Conservation (phyloP, 805 yeast genomes). For the Blastobotrys attinorum region DNA sequence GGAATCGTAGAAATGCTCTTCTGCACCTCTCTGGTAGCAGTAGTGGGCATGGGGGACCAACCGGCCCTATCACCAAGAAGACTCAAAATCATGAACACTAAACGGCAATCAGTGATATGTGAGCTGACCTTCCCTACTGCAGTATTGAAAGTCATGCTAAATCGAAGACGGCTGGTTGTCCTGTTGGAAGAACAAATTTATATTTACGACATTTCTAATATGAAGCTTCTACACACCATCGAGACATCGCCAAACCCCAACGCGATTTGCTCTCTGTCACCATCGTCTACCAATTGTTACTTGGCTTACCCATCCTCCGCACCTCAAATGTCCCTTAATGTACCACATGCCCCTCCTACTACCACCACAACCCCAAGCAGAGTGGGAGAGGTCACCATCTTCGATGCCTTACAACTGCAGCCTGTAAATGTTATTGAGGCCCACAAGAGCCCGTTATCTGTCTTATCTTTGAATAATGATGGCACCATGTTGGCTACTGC, state of each 20-base stretch:
- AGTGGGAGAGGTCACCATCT: constrained; percentile 65
- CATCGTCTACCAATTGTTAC: constrained; percentile 40
- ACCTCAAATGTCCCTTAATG: constrained; percentile 18
- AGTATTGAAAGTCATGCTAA: constrained; percentile 65
- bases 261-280: constrained; percentile 32
- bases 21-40: constrained; percentile 76
- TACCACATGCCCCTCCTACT: constrained; percentile 11
- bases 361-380: constrained; percentile 15
- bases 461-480: constrained; percentile 59
- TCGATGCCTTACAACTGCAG: constrained; percentile 64
- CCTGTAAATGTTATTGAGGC: constrained; percentile 81
- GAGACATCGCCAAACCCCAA: constrained; percentile 45
- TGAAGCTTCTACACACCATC: constrained; percentile 68
- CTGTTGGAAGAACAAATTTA: constrained; percentile 73
- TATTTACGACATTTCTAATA: constrained; percentile 84
- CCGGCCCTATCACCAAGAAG: constrained; percentile 63
- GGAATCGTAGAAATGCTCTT: constrained; percentile 81
- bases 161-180: constrained; percentile 74
- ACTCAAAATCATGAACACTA: constrained; percentile 75
- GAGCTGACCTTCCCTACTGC: constrained; percentile 80
- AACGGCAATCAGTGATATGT: constrained; percentile 66
- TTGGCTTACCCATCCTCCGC: constrained; percentile 49
- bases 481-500: constrained; percentile 84
- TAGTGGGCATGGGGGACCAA: constrained; percentile 71
- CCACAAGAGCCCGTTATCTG: constrained; percentile 70